phyloP scores from a whole-genome alignment of 805 yeast species.

The Pichia sporocuriosa region DNA sequence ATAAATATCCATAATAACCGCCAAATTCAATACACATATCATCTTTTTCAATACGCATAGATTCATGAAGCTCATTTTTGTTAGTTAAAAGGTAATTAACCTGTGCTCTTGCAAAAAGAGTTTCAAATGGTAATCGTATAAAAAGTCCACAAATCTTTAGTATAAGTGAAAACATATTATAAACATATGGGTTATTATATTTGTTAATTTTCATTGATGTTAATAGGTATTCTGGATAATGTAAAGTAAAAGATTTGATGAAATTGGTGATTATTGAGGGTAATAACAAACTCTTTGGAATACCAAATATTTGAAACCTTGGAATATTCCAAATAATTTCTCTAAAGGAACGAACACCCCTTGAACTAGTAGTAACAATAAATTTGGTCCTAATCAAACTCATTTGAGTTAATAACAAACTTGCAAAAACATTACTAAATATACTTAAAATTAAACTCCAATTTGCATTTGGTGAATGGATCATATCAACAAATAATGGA shows the following conservation, averaged over 20 bases:
- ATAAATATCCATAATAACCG: conserved; percentile 48
- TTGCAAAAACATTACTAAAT: conserved; percentile 65
- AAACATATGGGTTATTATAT: conserved; percentile 53
- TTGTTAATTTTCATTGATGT: conserved; percentile 60
- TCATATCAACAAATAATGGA: conserved; percentile 75
- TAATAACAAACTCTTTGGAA: conserved; percentile 51
- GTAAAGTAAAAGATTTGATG: conserved; percentile 24
- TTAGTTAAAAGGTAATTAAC: conserved; percentile 48
- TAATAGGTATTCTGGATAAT: conserved; percentile 47
- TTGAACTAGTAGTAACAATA: conserved; percentile 47
- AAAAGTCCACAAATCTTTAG: conserved; percentile 65
- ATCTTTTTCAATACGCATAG: conserved; percentile 37
- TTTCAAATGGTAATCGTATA: conserved; percentile 80
- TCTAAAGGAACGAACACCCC: conserved; percentile 59
- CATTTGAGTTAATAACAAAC: conserved; percentile 68
- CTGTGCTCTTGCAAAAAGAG: conserved; percentile 78
- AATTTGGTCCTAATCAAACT: conserved; percentile 75
- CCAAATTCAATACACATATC: conserved; percentile 56
- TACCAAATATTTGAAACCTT: conserved; percentile 32
- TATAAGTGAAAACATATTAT: conserved; percentile 49
- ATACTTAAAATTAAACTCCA: conserved; percentile 62
- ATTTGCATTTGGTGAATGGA: conserved; percentile 72
- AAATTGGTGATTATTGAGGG: conserved; percentile 48
- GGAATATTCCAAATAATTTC: conserved; percentile 51
- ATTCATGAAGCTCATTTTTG: conserved; percentile 31